phyloP scores from a whole-genome alignment of 371 early-diverging fungal genomes.

The Mortierella sp. region DNA sequence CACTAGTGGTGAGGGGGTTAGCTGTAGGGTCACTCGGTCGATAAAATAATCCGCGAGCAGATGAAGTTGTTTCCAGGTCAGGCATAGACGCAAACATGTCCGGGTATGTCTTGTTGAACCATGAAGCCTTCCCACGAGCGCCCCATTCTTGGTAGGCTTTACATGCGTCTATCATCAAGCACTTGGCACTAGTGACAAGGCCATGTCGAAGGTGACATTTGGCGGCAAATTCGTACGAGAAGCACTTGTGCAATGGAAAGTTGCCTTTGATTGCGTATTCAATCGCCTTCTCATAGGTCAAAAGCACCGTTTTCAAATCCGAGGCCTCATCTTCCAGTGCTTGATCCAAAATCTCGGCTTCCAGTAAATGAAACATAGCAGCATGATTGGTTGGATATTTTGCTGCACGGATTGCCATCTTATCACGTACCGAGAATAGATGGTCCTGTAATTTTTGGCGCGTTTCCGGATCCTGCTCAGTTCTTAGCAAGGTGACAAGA shows the following conservation, averaged over 20 bases:
- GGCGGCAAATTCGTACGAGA: slow-evolving; percentile 43
- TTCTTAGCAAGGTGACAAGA: slow-evolving; percentile 34
- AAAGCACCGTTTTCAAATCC: slow-evolving; percentile 18
- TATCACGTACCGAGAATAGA: slow-evolving; percentile 24
- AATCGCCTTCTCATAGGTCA: slow-evolving; percentile 49
- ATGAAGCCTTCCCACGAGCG: slow-evolving; percentile 40
- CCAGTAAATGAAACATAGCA: slow-evolving; percentile 44
- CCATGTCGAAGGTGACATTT: slow-evolving; percentile 40
- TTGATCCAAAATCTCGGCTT: slow-evolving; percentile 53
- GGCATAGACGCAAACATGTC: slow-evolving; percentile 30
- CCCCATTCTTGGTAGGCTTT: slow-evolving; percentile 47
- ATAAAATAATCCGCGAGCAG: slow-evolving; percentile 33
- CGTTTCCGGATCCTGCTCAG: slow-evolving; percentile 22
- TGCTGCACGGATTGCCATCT: slow-evolving; percentile 32
- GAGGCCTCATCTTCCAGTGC: slow-evolving; percentile 49
- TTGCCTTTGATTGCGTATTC: slow-evolving; percentile 26
- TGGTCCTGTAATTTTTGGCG: no score
- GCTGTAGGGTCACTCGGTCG: not conserved
- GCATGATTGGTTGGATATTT: slow-evolving; percentile 52
- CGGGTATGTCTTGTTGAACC: slow-evolving; percentile 33
- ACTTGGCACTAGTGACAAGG: slow-evolving; percentile 29
- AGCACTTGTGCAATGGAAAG: slow-evolving; percentile 42
- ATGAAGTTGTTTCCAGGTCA: slow-evolving; percentile 13
- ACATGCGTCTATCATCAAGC: slow-evolving; percentile 35
- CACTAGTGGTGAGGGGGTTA: slow-evolving; percentile 6